Evolutionary conservation across 78 protist genomes (phyloP).

Genomic region (Monocercomonoides exilis): DNA sequence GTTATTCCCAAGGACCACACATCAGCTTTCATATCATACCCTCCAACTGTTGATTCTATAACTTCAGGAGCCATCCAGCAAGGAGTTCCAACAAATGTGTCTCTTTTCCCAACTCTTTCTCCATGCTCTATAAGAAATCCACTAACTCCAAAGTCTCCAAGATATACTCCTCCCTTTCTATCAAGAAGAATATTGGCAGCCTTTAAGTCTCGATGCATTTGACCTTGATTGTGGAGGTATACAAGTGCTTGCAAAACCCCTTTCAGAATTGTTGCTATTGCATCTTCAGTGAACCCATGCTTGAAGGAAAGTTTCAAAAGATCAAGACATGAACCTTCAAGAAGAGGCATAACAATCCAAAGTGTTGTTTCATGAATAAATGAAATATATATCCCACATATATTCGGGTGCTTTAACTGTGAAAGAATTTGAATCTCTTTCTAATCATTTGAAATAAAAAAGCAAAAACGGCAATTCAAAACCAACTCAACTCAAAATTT

Average conservation of each 20-base stretch:
- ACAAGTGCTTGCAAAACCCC: not conserved
- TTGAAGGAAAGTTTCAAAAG: not conserved
- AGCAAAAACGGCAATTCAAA: too few relatives aligned
- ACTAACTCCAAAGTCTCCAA: slow-evolving; percentile 1
- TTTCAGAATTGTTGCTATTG: not conserved
- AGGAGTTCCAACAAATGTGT: not conserved
- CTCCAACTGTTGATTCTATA: not conserved
- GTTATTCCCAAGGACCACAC: not conserved
- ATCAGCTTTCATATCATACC: not conserved
- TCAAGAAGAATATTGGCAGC: not conserved
- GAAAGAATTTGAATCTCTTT: not conserved
- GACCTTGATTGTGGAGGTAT: not conserved
- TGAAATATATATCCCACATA: not conserved
- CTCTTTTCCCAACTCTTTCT: not conserved
- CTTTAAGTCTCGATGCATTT: not conserved
- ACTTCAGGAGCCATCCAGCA: slow-evolving; percentile 16
- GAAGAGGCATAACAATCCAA: not conserved
- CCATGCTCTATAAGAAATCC: not conserved
- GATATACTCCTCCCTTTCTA: not conserved
- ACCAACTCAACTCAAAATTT: not conserved
- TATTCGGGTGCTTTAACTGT: not conserved
- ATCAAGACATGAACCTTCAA: not conserved
- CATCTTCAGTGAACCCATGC: not conserved
- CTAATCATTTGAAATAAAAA: too few relatives aligned
- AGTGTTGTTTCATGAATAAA: not conserved